Evolutionary conservation across 257 asterid species (phyloP), one percentile per base, ranked within the genome.

Genomic region (Handroanthus guayacan): DNA sequence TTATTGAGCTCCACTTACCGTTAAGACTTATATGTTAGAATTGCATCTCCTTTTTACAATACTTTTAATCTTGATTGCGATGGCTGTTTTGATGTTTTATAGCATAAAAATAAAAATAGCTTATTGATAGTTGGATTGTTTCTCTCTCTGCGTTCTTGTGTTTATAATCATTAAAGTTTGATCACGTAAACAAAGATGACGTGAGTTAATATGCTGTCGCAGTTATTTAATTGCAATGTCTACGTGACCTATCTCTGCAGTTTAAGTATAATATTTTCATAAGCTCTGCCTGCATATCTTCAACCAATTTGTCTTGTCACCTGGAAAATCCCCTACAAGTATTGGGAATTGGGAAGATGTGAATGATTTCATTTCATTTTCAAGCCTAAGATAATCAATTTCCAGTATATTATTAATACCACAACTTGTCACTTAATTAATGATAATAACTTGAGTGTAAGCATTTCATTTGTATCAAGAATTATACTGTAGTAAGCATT

Each of bases 161-260:
- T 72, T 3, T 37, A 2, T 16, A 16, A 38, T 70, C 14, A 69
- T 52, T 5, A 9, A 69, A 5, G 64, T 20, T 37, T 36, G 10
- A 12, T 18, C 20, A 45, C 57, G 41, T 67, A 67, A 25, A 9
- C 4, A 47, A 44, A 43, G 72, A 18, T 44, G 39, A 45, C 41
- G 0, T 12, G 0, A 34, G 12, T 9, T 25, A 25, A 50, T 52
- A 34, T 68, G 75, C 50, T 31, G 48, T 10, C 14, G 13, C 6
- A 11, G 11, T 34, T 45, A 13, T 18, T 20, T 14, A 48, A 47
- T 48, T 68, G 12, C 14, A 34, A 48, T 16, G 11, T 54, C 7
- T 36, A 64, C 44, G 75, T 37, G 64, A 52, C 37, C 64, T 56
- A 69, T 14, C 71, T 66, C 71, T 4, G 41, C 16, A 16, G 39